A percentile compares a stretch with the other conserved stretches of the same genome.
phyloP scores from a whole-genome alignment of 805 yeast species.

The Candida argentea region DNA sequence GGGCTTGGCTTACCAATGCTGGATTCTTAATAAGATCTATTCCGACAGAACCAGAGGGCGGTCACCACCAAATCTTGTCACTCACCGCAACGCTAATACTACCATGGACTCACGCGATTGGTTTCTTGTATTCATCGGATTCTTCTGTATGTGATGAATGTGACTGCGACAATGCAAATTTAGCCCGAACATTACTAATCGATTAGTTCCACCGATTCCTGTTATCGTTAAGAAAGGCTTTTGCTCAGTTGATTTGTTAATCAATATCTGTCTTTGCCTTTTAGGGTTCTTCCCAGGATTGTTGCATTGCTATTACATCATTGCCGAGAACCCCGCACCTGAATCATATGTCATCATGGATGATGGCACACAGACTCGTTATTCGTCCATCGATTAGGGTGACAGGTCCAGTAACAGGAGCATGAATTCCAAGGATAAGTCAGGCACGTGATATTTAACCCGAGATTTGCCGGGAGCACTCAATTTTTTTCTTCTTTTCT shows the following conservation, averaged over 20 bases:
- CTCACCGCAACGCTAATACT: no score
- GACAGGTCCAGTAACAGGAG: conserved; percentile 18
- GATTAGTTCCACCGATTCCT: conserved; percentile 61
- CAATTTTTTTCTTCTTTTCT: no score
- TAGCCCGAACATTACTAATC: conserved; percentile 4
- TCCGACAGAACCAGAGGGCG: no score
- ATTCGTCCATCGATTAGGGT: no score
- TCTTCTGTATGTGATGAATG: conserved; percentile 25
- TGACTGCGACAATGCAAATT: not conserved
- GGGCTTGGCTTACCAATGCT: no score
- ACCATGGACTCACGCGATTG: conserved; percentile 49
- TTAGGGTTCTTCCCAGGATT: conserved; percentile 74
- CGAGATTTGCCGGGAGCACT: no score
- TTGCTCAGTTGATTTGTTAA: conserved; percentile 57
- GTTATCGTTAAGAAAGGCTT: conserved; percentile 66
- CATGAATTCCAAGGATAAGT: conserved; percentile 9
- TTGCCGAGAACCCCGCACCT: conserved; percentile 55
- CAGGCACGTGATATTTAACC: no score
- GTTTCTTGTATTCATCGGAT: conserved; percentile 56
- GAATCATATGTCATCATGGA: conserved; percentile 17
- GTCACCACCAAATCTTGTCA: no score
- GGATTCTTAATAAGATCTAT: no score
- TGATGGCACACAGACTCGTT: no score
- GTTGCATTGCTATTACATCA: conserved; percentile 69
- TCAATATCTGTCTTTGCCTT: conserved; percentile 60